Percentiles rank a stretch among this genome's conserved stretches.
Conservation (phyloP, 2,329 filamentous ascomycete species). For the Colletotrichum sansevieriae region DNA sequence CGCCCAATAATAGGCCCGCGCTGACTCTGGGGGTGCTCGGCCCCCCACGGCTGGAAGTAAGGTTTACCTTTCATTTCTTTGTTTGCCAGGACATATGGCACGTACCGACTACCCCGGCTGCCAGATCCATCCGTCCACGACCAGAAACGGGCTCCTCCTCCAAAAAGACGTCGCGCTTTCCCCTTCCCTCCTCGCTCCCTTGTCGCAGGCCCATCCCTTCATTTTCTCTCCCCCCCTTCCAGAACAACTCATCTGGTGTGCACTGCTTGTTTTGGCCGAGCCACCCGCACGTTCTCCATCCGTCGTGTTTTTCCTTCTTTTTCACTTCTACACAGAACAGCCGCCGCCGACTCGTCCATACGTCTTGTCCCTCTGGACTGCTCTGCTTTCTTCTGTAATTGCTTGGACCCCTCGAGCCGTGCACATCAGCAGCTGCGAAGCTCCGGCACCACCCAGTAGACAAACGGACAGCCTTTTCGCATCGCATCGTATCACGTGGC, state of each 20-base stretch:
- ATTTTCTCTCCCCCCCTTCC: constrained; percentile 42
- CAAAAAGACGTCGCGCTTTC: constrained; percentile 36
- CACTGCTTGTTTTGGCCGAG: constrained; percentile 34
- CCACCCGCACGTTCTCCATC: constrained; percentile 41
- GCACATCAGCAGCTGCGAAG: constrained; percentile 25
- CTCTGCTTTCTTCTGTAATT: constrained; percentile 29
- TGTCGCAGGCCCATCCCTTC: constrained; percentile 42
- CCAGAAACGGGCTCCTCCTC: constrained; percentile 22
- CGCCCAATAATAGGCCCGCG: constrained; percentile 13
- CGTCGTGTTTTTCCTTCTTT: constrained; percentile 32
- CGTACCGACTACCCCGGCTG: not conserved
- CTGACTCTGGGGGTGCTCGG: constrained; percentile 27
- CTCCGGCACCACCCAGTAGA: constrained; percentile 26
- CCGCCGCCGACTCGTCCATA: constrained; percentile 17
- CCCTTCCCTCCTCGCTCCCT: constrained; percentile 34
- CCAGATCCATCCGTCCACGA: constrained; percentile 9
- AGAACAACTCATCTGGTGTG: constrained; percentile 32
- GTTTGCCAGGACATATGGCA: not conserved
- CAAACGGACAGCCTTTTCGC: constrained; percentile 6
- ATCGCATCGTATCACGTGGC: constrained; percentile 34
- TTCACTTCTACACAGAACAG: constrained; percentile 16
- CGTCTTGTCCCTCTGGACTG: constrained; percentile 30
- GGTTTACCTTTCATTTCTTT: not conserved
- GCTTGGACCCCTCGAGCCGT: constrained; percentile 34
- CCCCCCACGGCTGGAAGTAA: constrained; percentile 19